phyloP scores from a whole-genome alignment of 352 stramenopile species.

The Globisporangium recalcitrans region DNA sequence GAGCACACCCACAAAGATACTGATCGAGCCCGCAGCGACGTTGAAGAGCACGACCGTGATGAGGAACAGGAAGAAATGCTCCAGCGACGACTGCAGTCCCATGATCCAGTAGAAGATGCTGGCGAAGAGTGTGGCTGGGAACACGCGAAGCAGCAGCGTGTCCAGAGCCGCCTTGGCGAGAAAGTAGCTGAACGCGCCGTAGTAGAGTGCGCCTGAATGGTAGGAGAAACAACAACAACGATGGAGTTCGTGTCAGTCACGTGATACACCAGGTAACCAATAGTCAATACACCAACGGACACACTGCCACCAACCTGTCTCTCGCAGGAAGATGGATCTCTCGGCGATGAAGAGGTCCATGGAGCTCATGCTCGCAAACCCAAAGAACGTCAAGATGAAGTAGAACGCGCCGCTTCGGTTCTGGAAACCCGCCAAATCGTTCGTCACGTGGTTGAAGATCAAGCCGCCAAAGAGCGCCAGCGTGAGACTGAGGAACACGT shows the following conservation, averaged over 20 bases:
- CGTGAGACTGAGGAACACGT: slow-evolving; percentile 50
- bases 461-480: slow-evolving; percentile 61
- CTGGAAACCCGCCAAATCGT: slow-evolving; percentile 79
- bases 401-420: slow-evolving; percentile 83
- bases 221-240: background rate
- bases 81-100: slow-evolving; percentile 53
- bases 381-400: slow-evolving; percentile 85
- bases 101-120: slow-evolving; percentile 88
- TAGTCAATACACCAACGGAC: background rate
- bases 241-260: background rate
- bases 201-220: slow-evolving; percentile 78
- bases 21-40: slow-evolving; percentile 67
- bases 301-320: slow-evolving; percentile 32
- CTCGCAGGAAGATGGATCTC: slow-evolving; percentile 67
- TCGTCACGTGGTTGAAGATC: slow-evolving; percentile 80
- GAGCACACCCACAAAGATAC: slow-evolving; percentile 65
- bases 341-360: slow-evolving; percentile 83
- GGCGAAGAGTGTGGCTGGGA: slow-evolving; percentile 73
- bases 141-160: slow-evolving; percentile 63
- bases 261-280: slow-evolving; percentile 16
- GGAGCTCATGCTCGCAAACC: slow-evolving; percentile 78
- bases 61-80: slow-evolving; percentile 64
- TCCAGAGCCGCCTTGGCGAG: slow-evolving; percentile 71
- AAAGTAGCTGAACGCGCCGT: slow-evolving; percentile 75
- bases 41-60: slow-evolving; percentile 78